These are phyloP conservation scores for Aspergillus intermedius DNA, from an alignment of 2,329 filamentous ascomycete genomes.

Conservation along the genomic window DNA sequence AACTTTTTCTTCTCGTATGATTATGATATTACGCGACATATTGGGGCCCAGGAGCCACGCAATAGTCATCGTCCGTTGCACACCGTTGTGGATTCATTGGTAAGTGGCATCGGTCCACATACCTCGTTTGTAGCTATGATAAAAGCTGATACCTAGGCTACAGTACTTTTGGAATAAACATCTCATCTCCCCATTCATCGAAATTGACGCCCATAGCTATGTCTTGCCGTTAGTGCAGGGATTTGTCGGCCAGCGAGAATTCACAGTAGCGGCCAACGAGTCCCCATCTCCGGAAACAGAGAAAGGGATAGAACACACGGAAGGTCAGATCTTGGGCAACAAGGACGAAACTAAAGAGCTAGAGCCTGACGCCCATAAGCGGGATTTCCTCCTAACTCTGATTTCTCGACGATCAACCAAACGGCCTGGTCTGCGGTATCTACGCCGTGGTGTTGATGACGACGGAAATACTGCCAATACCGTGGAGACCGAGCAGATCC, in stretches of 20 bases:
- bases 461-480: conserved; percentile 81
- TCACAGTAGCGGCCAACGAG: conserved; percentile 56
- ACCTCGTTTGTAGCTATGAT: not conserved
- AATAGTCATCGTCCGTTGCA: conserved; percentile 56
- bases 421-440: conserved; percentile 79
- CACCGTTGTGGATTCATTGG: conserved; percentile 63
- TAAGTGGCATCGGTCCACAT: conserved; percentile 20
- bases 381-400: conserved; percentile 70
- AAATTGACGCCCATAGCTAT: conserved; percentile 63
- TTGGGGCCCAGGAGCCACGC: conserved; percentile 36
- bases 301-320: conserved; percentile 11
- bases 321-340: conserved; percentile 38
- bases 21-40: conserved; percentile 73
- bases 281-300: conserved; percentile 7
- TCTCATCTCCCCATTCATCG: conserved; percentile 66
- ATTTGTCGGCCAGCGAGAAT: conserved; percentile 80
- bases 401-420: conserved; percentile 85
- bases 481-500: conserved; percentile 91
- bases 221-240: conserved; percentile 84
- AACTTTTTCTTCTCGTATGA: conserved; percentile 98
- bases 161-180: conserved; percentile 87
- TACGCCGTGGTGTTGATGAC: conserved; percentile 85
- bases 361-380: conserved; percentile 22
- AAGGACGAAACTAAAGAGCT: conserved; percentile 25
- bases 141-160: not conserved